A percentile compares a stretch with the other conserved stretches of the same genome.
phyloP scores from a whole-genome alignment of 768 basidiomycete species.

The Kwoniella sp. region DNA sequence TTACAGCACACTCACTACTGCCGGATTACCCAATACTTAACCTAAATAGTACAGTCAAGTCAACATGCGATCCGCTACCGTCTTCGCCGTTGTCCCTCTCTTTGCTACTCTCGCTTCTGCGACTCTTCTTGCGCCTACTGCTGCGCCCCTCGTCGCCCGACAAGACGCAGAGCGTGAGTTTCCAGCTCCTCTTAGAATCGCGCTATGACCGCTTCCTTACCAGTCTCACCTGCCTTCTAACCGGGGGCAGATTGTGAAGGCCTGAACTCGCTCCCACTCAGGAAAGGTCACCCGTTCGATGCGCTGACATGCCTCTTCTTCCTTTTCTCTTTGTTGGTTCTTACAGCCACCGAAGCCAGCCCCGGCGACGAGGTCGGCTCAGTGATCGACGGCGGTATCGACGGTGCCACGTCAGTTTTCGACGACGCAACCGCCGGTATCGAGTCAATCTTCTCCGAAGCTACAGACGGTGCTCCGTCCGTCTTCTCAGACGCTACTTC shows the following conservation, averaged over 20 bases:
- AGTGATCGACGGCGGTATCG: conserved; percentile 16
- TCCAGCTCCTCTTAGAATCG: too few relatives aligned
- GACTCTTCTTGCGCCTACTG: conserved; percentile 5
- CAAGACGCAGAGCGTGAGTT: conserved; percentile 9
- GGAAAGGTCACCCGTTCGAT: too few relatives aligned
- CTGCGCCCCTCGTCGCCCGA: conserved; percentile 6
- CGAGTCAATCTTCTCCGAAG: conserved; percentile 11
- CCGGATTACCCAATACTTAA: not conserved
- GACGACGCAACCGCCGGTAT: conserved; percentile 17
- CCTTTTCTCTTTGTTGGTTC: too few relatives aligned
- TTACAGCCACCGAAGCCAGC: not conserved
- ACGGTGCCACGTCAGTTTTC: conserved; percentile 20
- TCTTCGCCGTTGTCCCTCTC: conserved; percentile 16
- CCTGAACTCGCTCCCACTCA: too few relatives aligned
- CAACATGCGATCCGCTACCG: conserved; percentile 12
- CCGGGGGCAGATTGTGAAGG: too few relatives aligned
- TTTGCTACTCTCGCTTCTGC: conserved; percentile 14
- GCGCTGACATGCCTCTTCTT: too few relatives aligned
- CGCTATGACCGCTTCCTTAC: too few relatives aligned
- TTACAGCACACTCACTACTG: not conserved
- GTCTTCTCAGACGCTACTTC: conserved; percentile 18
- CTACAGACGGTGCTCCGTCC: conserved; percentile 5
- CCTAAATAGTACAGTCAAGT: not conserved
- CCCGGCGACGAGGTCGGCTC: conserved; percentile 18
- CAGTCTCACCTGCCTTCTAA: too few relatives aligned